These are phyloP conservation scores for Delitschia confertaspora DNA, from an alignment of 495 filamentous ascomycete genomes.

Conservation along the genomic window DNA sequence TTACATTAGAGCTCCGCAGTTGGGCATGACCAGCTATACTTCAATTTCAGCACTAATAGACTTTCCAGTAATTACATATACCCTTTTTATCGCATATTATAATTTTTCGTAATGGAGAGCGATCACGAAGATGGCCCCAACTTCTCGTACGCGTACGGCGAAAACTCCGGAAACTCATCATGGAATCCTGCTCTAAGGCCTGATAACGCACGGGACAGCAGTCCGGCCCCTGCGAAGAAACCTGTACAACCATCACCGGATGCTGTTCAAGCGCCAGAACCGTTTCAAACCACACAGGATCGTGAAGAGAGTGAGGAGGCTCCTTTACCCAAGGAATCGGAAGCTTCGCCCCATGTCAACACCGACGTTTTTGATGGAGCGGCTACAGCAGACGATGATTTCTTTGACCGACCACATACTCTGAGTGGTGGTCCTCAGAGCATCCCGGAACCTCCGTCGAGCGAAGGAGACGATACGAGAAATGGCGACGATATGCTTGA, in stretches of 20 bases:
- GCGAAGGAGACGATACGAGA: slow-evolving; percentile 3
- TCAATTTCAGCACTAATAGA: slow-evolving; percentile 9
- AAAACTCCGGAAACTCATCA: slow-evolving; percentile 6
- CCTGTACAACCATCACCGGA: background rate
- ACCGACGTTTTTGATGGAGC: slow-evolving; percentile 9
- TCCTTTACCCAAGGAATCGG: background rate
- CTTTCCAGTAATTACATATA: slow-evolving; percentile 24
- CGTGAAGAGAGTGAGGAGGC: slow-evolving; percentile 1
- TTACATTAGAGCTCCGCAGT: no score
- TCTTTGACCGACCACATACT: slow-evolving; percentile 31
- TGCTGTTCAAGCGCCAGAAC: background rate
- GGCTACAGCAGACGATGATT: slow-evolving; percentile 29
- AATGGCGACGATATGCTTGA: slow-evolving; percentile 3
- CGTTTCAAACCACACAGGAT: background rate
- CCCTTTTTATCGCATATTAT: slow-evolving; percentile 22
- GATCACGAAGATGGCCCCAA: slow-evolving; percentile 26
- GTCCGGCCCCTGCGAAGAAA: background rate
- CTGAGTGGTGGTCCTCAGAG: slow-evolving; percentile 2
- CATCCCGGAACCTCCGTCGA: background rate
- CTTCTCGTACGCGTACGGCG: slow-evolving; percentile 27
- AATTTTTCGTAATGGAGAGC: slow-evolving; percentile 26
- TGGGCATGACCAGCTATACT: no score
- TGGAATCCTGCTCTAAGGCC: slow-evolving; percentile 31
- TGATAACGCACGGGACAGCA: slow-evolving; percentile 5
- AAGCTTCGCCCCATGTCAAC: slow-evolving; percentile 4